Conservation (phyloP, 768 basidiomycete genomes). For the Psilocybe azurescens region DNA sequence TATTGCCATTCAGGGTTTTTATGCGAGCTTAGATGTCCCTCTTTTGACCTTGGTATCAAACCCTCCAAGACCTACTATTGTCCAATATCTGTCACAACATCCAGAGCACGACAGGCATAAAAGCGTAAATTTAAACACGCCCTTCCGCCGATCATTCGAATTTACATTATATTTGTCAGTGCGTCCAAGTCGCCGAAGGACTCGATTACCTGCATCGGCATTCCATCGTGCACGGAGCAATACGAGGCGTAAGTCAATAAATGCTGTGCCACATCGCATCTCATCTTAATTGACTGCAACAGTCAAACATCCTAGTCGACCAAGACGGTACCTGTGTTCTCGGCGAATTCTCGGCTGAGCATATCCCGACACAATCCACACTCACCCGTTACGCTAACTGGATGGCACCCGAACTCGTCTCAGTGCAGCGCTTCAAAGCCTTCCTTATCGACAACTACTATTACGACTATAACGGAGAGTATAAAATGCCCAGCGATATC, state of each 20-base stretch:
- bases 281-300: neutral
- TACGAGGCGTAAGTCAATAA: conserved; percentile 19
- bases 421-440: conserved; percentile 14
- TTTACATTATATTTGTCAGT: conserved; percentile 9
- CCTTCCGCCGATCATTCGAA: neutral
- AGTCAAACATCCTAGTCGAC: conserved; percentile 29
- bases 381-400: conserved; percentile 19
- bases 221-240: conserved; percentile 24
- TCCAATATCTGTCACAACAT: conserved; percentile 3
- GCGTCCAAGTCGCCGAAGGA: conserved; percentile 23
- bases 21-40: conserved; percentile 1
- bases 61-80: neutral
- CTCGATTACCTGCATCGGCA: conserved; percentile 26
- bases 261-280: neutral
- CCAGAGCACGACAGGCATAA: conserved; percentile 5
- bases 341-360: conserved; percentile 27
- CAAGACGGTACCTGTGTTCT: conserved; percentile 23
- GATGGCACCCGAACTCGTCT: conserved; percentile 28
- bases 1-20: conserved; percentile 2
- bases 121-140: neutral
- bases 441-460: conserved; percentile 27
- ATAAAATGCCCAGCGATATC: conserved; percentile 27
- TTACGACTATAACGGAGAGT: conserved; percentile 28
- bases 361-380: conserved; percentile 18
- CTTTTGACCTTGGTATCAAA: neutral